Base-by-base conservation (phyloP, 2,329 filamentous ascomycete species). In the Fusarium newnesense region DNA sequence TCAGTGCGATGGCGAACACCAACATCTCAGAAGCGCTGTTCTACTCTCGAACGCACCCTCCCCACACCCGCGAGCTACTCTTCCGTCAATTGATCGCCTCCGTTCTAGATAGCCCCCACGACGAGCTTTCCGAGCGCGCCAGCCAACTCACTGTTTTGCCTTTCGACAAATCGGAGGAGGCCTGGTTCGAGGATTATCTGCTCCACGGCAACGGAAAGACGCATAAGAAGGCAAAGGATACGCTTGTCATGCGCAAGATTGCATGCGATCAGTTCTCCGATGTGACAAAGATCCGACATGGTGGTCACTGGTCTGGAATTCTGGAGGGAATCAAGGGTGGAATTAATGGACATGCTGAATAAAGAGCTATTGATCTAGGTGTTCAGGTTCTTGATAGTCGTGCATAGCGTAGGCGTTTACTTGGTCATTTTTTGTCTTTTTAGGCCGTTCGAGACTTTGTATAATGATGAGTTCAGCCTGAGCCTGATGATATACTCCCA, bases 131-230 rank as follows among this genome's bases (percentile, higher is more conserved):
- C 6, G 84, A 87, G 21, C 88, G 89, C 24, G 90, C 91, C 0
- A 87, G 90, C 50, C 92, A 96, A 79, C 85, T 97, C 1, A 87
- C 94, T 13, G 91, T 92, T 69, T 82, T 96, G 69, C 93, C 94
- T 0, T 88, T 97, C n/a, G 90, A 90, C 64, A 80, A 85, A 3
- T 84, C 88, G 24, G 94, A 97, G 79, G 93, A 95, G 79, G 79
- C 79, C 9, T 96, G 93, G 92, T 90, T 97, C 70, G 90, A 92
- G 73, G 88, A 92, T 32, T 92, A 88, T 65, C 83, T 97, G 42
- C 85, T 89, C 0, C 84, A 85, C 9, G 92, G 92, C 16, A 89
- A 90, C 49, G 93, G 92, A 5, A 90, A 89, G 76, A 87, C 85
- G 46, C 82, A 92, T 12, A 89, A 88, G 71, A 89, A 88, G 30